Conservation (phyloP, 1,139 yeast genomes). For the Chernovozyma aurita region DNA sequence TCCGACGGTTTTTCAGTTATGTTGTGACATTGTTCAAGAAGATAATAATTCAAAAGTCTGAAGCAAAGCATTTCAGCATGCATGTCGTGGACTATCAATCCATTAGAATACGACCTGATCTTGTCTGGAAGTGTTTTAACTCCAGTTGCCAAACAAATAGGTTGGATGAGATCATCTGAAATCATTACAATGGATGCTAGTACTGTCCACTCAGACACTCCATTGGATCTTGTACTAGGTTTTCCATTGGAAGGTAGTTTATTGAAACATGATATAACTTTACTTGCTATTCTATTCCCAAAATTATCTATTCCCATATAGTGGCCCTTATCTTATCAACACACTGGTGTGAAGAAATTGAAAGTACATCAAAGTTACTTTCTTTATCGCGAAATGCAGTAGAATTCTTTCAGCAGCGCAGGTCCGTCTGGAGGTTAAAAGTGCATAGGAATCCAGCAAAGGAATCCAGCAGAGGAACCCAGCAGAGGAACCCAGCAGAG, state of each 20-base stretch:
- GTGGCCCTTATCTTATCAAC: too few relatives aligned
- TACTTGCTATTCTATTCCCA: constrained; percentile 13
- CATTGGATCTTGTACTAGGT: constrained; percentile 59
- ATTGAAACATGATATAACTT: constrained; percentile 24
- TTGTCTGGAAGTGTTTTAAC: constrained; percentile 70
- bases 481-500: background rate
- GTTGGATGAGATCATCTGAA: constrained; percentile 18
- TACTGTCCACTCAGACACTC: constrained; percentile 77
- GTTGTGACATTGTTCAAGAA: constrained; percentile 23
- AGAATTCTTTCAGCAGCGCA: too few relatives aligned
- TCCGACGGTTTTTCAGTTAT: constrained; percentile 5
- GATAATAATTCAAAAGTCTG: constrained; percentile 57
- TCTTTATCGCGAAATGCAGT: too few relatives aligned
- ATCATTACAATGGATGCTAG: constrained; percentile 67
- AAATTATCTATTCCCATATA: constrained; percentile 5
- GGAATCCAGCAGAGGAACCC: too few relatives aligned
- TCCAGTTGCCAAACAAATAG: constrained; percentile 70
- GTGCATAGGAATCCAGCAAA: too few relatives aligned
- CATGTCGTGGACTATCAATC: constrained; percentile 71
- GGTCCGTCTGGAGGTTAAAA: too few relatives aligned
- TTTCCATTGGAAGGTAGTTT: constrained; percentile 43
- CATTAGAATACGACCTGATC: constrained; percentile 39
- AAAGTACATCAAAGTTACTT: too few relatives aligned
- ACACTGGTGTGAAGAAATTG: too few relatives aligned
- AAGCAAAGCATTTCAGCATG: constrained; percentile 84